Conservation (phyloP, 2,329 filamentous ascomycete species). For the Aspergillus japonicus region DNA sequence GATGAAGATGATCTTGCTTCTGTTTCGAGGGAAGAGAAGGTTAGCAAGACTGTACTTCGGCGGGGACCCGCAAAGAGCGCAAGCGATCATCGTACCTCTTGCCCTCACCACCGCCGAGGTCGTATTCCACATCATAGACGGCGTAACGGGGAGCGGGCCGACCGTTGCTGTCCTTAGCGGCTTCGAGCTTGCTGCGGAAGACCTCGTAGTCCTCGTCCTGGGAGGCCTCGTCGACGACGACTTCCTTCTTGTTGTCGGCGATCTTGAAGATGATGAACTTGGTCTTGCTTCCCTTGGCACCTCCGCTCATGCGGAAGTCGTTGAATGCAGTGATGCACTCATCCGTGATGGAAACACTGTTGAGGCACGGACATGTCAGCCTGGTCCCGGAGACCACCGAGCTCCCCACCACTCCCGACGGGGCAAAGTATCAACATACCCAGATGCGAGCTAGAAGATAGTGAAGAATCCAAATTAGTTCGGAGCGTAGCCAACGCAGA, state of each 20-base stretch:
- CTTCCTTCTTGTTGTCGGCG: slow-evolving; percentile 50
- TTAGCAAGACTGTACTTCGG: slow-evolving; percentile 15
- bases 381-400: not conserved
- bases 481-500: not conserved
- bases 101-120: slow-evolving; percentile 49
- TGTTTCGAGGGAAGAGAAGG: slow-evolving; percentile 21
- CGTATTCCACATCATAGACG: slow-evolving; percentile 52
- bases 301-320: slow-evolving; percentile 47
- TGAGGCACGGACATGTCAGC: slow-evolving; percentile 20
- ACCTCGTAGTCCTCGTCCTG: slow-evolving; percentile 48
- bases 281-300: slow-evolving; percentile 30
- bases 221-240: slow-evolving; percentile 49
- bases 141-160: slow-evolving; percentile 50
- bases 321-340: slow-evolving; percentile 50
- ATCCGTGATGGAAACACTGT: slow-evolving; percentile 47
- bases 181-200: slow-evolving; percentile 48
- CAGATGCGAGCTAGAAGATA: slow-evolving; percentile 35
- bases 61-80: not conserved
- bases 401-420: not conserved
- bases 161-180: slow-evolving; percentile 44
- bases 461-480: slow-evolving; percentile 11
- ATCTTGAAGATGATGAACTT: slow-evolving; percentile 56
- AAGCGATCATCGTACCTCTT: slow-evolving; percentile 40
- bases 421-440: slow-evolving; percentile 27
- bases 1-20: slow-evolving; percentile 54